Evolutionary conservation across 2,329 filamentous ascomycete species (phyloP), one percentile per base, ranked within the genome.

Genomic region (Byssoonygena ceratinophila): DNA sequence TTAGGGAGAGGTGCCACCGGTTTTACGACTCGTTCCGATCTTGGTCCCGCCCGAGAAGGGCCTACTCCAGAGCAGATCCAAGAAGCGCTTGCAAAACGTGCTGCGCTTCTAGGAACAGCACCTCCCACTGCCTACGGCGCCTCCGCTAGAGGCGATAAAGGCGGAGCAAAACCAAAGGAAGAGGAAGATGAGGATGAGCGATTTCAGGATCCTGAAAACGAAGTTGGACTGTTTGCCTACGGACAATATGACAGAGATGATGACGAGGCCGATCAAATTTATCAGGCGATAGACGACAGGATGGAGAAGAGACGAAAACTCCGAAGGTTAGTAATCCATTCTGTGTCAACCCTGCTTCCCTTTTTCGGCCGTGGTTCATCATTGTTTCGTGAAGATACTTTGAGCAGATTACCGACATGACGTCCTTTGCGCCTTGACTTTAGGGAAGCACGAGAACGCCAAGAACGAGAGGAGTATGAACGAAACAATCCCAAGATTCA

Each of bases 51-150:
- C 54, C 81, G 91, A 63, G 91, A 96, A 74, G 92, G 92, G 14
- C 92, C 92, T 46, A 95, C 87, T 56, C 91, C 96, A 63, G 92
- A 98, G 67, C 91, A 97, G 72, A 96, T 98, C 72, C 96, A 97
- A 69, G 92, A 95, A 69, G 90, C 88, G 57, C 84, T 98, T 61
- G 90, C 90, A 46, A 96, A 96, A 71, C 84, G 94, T 62, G 91
- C 92, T 6, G 86, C 87, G 53, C 82, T 87, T 64, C 79, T 97
- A 0, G 84, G 83, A 43, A 79, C 80, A 57, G 80, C 82, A n/a
- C 76, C 82, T 22, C 82, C 83, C 0, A 84, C 82, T 52, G 82
- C 83, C 20, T 87, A 87, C 55, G 91, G 90, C 4, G 81, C 80
- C 6, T 66, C 70, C 0, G 51, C 44, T 20, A 81, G 79, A 49